Conservation (phyloP, 2,329 filamentous ascomycete genomes). For the Sporothrix curviconia region DNA sequence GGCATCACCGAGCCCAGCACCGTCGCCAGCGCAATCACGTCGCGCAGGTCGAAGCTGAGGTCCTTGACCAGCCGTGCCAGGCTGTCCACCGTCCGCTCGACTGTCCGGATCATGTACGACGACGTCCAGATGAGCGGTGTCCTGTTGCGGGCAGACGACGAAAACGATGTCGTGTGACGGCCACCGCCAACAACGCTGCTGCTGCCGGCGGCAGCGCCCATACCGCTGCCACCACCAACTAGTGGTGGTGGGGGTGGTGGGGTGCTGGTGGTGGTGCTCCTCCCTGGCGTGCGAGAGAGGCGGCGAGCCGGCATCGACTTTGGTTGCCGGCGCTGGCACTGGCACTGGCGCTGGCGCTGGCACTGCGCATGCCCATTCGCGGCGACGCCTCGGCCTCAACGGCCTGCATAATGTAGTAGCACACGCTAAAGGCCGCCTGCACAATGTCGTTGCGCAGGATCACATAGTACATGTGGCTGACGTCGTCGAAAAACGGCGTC, state of each 20-base stretch:
- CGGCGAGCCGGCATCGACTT: neutral
- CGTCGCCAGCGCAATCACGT: conserved; percentile 20
- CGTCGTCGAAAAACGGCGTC: conserved; percentile 39
- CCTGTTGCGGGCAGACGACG: no score
- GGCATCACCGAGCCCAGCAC: conserved; percentile 22
- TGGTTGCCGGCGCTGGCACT: neutral
- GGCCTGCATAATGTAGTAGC: conserved; percentile 44
- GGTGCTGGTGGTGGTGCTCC: neutral
- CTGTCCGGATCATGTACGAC: conserved; percentile 20
- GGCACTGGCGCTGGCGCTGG: neutral
- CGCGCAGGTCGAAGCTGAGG: conserved; percentile 21
- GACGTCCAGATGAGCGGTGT: conserved; percentile 19
- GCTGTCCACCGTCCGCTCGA: conserved; percentile 21
- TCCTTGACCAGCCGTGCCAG: conserved; percentile 20
- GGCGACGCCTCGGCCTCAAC: conserved; percentile 19
- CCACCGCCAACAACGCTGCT: no score
- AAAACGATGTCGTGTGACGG: neutral
- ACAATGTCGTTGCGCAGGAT: conserved; percentile 48
- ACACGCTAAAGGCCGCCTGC: conserved; percentile 49
- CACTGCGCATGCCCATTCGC: neutral
- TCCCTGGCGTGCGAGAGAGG: neutral
- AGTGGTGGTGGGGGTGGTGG: no score
- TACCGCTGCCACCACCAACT: no score
- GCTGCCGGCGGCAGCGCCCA: no score
- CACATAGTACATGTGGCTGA: conserved; percentile 47